phyloP scores from a whole-genome alignment of 768 basidiomycete species.

The Termitomyces sp. region DNA sequence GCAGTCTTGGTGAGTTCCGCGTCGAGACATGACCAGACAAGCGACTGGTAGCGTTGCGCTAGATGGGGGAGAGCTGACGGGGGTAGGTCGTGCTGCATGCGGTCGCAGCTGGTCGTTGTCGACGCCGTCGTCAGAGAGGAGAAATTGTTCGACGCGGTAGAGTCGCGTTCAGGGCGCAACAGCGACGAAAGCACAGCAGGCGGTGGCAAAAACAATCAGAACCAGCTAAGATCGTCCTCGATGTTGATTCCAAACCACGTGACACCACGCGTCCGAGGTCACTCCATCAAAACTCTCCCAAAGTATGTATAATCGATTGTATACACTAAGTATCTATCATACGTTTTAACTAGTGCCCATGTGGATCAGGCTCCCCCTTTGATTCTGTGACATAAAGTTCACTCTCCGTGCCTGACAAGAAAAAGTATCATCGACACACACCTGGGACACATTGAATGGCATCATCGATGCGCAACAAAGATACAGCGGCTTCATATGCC shows the following conservation, averaged over 20 bases:
- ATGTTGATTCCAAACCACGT: conserved; percentile 21
- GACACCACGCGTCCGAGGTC: conserved; percentile 20
- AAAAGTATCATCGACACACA: conserved; percentile 32
- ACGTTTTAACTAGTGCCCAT: conserved; percentile 54
- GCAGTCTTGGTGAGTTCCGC: conserved; percentile 75
- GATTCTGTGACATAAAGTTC: conserved; percentile 45
- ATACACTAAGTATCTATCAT: conserved; percentile 5
- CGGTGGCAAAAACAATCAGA: conserved; percentile 17
- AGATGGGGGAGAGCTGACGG: conserved; percentile 53
- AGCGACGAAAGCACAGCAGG: conserved; percentile 3
- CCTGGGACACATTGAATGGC: conserved; percentile 90
- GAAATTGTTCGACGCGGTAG: conserved; percentile 7
- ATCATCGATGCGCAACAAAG: conserved; percentile 92
- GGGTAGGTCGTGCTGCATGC: conserved; percentile 58
- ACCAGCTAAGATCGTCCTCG: conserved; percentile 12
- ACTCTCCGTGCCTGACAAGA: conserved; percentile 3
- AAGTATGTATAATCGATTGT: neutral
- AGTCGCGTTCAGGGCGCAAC: conserved; percentile 13
- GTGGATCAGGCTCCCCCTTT: conserved; percentile 67
- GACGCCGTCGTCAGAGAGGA: conserved; percentile 13
- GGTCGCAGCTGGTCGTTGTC: conserved; percentile 27
- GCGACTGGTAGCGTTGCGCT: conserved; percentile 62
- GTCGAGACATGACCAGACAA: conserved; percentile 86
- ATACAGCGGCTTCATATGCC: conserved; percentile 95
- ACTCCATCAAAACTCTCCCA: neutral